A percentile compares a stretch with the other conserved stretches of the same genome.
Evolutionary conservation across 2,329 filamentous ascomycete species (phyloP).

Genomic region (Emergomyces pasteurianus): DNA sequence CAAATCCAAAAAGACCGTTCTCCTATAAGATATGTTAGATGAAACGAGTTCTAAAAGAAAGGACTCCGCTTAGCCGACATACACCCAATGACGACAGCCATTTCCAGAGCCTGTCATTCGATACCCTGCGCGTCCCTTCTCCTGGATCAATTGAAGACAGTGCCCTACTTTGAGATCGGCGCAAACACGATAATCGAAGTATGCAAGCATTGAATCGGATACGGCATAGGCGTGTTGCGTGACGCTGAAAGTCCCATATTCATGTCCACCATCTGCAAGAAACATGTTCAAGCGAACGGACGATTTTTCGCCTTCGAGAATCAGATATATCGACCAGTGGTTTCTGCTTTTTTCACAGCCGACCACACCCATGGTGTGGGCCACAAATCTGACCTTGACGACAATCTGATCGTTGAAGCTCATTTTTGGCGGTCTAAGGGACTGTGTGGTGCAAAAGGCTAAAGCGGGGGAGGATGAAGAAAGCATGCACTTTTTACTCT

Average conservation of each 20-base stretch:
- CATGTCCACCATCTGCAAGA: not conserved
- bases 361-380: not conserved
- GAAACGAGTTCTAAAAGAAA: not conserved
- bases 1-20: not conserved
- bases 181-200: not conserved
- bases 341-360: not conserved
- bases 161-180: not conserved
- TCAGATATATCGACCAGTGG: not conserved
- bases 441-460: not conserved
- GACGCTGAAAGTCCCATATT: not conserved
- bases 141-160: not conserved
- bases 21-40: not conserved
- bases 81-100: not conserved
- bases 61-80: not conserved
- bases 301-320: not conserved
- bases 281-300: not conserved
- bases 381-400: not conserved
- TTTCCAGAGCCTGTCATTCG: not conserved
- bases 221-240: not conserved
- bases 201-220: not conserved
- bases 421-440: not conserved
- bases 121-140: not conserved
- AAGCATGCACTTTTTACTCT: not conserved
- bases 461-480: not conserved
- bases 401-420: not conserved